Percentiles rank a stretch among this genome's conserved stretches.
These are phyloP conservation scores for Hypholoma sublateritium DNA, from an alignment of 768 basidiomycete species.

Conservation along the genomic window DNA sequence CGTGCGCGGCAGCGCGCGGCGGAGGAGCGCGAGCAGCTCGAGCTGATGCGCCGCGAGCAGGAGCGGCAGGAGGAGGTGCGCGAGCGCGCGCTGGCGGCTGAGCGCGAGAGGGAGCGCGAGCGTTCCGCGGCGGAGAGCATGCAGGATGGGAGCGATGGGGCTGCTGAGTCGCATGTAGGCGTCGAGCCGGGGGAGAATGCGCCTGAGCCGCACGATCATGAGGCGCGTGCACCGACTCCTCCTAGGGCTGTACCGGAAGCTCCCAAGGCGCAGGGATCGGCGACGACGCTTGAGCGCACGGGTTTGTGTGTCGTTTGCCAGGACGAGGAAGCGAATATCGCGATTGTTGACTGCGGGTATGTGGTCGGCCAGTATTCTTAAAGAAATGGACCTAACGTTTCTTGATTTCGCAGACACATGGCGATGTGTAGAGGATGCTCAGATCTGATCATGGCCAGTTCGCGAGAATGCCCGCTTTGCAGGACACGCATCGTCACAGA, in stretches of 20 bases:
- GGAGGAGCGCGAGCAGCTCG: constrained; percentile 46
- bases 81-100: constrained; percentile 30
- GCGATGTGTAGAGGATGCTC: constrained; percentile 79
- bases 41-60: constrained; percentile 37
- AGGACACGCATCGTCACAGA: constrained; percentile 87
- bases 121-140: background rate
- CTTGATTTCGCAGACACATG: constrained; percentile 57
- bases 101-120: constrained; percentile 27
- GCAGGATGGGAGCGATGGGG: constrained; percentile 3
- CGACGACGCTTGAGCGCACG: constrained; percentile 53
- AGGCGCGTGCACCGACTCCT: constrained; percentile 2
- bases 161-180: constrained; percentile 15
- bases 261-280: constrained; percentile 37
- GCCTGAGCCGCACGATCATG: background rate
- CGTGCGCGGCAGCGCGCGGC: constrained; percentile 45
- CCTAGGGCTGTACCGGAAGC: constrained; percentile 27
- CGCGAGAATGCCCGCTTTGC: constrained; percentile 88
- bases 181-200: background rate
- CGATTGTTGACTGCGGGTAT: constrained; percentile 92
- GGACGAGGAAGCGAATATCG: constrained; percentile 92
- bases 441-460: constrained; percentile 74
- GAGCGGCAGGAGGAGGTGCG: constrained; percentile 40
- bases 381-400: constrained; percentile 2
- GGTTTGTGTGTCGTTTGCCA: constrained; percentile 92
- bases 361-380: constrained; percentile 27